Percentiles rank a stretch among this genome's conserved stretches.
phyloP scores from a whole-genome alignment of 2,329 filamentous ascomycete species.

The Neodidymelliopsis sp. region DNA sequence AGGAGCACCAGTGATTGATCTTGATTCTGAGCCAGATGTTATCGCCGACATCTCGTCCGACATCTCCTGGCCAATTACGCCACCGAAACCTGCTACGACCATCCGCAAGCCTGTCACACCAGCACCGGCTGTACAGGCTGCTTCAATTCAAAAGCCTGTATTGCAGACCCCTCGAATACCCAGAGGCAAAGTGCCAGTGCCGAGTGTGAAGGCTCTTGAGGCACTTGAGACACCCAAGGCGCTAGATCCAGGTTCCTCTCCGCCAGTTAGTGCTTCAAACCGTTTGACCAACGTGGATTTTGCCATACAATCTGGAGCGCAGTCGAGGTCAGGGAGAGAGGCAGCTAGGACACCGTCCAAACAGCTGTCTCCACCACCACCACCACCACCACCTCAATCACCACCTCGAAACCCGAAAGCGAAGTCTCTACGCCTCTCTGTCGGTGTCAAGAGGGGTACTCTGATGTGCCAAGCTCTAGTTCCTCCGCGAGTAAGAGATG shows the following conservation, averaged over 20 bases:
- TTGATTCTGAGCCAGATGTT: conserved; percentile 46
- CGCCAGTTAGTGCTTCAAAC: conserved; percentile 49
- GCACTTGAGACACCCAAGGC: conserved; percentile 32
- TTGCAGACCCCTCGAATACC: conserved; percentile 33
- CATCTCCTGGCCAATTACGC: conserved; percentile 34
- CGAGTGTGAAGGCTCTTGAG: conserved; percentile 30
- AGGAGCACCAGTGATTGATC: conserved; percentile 43
- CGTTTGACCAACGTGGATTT: conserved; percentile 46
- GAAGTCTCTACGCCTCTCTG: conserved; percentile 50
- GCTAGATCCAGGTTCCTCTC: conserved; percentile 42
- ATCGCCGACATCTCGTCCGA: conserved; percentile 29
- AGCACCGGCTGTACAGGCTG: conserved; percentile 9
- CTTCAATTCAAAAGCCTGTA: neutral
- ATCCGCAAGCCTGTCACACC: neutral
- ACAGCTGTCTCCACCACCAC: conserved; percentile 10
- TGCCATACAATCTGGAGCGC: conserved; percentile 24
- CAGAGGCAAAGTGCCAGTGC: conserved; percentile 35
- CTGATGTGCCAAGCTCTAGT: conserved; percentile 53
- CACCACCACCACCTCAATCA: conserved; percentile 20
- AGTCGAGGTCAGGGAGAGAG: conserved; percentile 6
- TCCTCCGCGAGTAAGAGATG: conserved; percentile 13
- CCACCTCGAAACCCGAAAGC: conserved; percentile 34
- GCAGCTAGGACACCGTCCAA: neutral
- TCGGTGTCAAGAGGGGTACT: conserved; percentile 51
- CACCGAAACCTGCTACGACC: conserved; percentile 17